A percentile compares a stretch with the other conserved stretches of the same genome.
Conservation (phyloP, 768 basidiomycete species). For the Russula griseocarnosa region DNA sequence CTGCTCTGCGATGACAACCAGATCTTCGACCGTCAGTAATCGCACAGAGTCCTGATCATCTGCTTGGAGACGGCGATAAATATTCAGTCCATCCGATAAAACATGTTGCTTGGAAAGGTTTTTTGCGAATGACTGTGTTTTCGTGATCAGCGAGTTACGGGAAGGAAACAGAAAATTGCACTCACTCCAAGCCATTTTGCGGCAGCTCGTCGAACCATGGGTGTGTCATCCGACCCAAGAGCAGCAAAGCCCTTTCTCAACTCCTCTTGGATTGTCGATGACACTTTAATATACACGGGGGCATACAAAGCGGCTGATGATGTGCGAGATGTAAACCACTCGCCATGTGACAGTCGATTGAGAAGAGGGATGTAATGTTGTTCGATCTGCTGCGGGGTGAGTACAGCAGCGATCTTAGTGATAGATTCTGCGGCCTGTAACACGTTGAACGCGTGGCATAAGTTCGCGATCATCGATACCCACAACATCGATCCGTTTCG, state of each 20-base stretch:
- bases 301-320: constrained; percentile 93
- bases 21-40: constrained; percentile 88
- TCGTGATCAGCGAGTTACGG: constrained; percentile 4
- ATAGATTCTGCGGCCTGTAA: constrained; percentile 91
- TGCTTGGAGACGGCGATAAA: constrained; percentile 88
- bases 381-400: constrained; percentile 79
- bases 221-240: constrained; percentile 90
- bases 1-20: constrained; percentile 87
- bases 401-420: constrained; percentile 75
- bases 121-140: constrained; percentile 65
- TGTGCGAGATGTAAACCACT: constrained; percentile 98
- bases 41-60: constrained; percentile 99
- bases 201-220: constrained; percentile 96
- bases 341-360: constrained; percentile 83
- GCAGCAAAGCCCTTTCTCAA: constrained; percentile 78
- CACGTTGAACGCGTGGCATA: constrained; percentile 15
- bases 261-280: constrained; percentile 74
- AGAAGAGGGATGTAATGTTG: constrained; percentile 88
- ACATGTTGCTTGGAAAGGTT: constrained; percentile 77
- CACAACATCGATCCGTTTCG: neutral
- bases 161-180: constrained; percentile 28
- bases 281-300: constrained; percentile 80
- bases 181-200: constrained; percentile 94
- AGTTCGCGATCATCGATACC: constrained; percentile 4
- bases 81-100: constrained; percentile 79